Conservation (phyloP, 179 eudicot genomes). For the Dionaea muscipula region DNA sequence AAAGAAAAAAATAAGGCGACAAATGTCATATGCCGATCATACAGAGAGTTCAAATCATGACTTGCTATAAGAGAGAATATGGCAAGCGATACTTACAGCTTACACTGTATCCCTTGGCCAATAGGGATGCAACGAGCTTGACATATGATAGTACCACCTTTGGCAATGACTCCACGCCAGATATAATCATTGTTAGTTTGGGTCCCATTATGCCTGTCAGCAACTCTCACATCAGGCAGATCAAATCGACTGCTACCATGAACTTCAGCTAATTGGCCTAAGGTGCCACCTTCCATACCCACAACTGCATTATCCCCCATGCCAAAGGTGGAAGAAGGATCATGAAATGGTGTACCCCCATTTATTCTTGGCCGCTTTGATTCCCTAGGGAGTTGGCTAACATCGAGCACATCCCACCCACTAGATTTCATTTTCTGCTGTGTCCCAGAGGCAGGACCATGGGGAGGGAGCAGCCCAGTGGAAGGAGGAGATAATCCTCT, state of each 20-base stretch:
- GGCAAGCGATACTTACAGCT: conserved; percentile 52
- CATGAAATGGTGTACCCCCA: conserved; percentile 20
- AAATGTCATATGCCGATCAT: neutral
- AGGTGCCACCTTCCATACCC: conserved; percentile 24
- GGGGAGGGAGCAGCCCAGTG: conserved; percentile 38
- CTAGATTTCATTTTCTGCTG: conserved; percentile 28
- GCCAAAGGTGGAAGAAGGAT: conserved; percentile 19
- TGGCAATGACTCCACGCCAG: conserved; percentile 93
- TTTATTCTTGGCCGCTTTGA: conserved; percentile 61
- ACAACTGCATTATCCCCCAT: conserved; percentile 30
- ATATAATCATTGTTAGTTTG: conserved; percentile 39
- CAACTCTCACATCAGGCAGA: conserved; percentile 20
- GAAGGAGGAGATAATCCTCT: conserved; percentile 41
- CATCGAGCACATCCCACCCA: conserved; percentile 75
- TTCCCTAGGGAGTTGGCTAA: conserved; percentile 57
- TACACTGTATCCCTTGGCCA: conserved; percentile 54
- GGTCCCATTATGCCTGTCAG: conserved; percentile 23
- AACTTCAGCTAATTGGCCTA: conserved; percentile 17
- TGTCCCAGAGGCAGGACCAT: conserved; percentile 27
- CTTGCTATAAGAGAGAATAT: neutral
- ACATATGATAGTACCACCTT: conserved; percentile 82
- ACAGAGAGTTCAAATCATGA: neutral
- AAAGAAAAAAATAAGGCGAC: neutral
- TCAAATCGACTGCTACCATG: conserved; percentile 22
- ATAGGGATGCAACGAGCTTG: conserved; percentile 85